Percentiles rank a stretch among this genome's conserved stretches.
These are phyloP conservation scores for Leersia perrieri DNA, from an alignment of 176 grass and related monocot genomes.

Conservation along the genomic window DNA sequence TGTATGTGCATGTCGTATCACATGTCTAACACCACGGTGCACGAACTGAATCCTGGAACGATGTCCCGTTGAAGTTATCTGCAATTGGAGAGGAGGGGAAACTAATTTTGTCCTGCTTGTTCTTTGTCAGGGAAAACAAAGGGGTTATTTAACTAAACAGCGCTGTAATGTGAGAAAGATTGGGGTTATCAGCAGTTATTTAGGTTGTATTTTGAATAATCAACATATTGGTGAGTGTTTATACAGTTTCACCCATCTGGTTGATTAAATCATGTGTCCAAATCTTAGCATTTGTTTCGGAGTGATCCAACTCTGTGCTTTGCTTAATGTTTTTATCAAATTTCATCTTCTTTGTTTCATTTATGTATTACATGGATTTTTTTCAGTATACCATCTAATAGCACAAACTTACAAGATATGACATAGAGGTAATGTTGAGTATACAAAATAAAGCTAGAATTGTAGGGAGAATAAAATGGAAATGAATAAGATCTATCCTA, in stretches of 20 bases:
- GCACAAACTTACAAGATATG: neutral
- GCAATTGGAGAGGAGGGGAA: neutral
- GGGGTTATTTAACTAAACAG: neutral
- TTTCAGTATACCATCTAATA: neutral
- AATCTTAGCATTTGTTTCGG: neutral
- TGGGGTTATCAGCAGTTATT: neutral
- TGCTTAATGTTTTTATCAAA: conserved; percentile 9
- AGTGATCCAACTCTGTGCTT: neutral
- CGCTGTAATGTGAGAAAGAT: neutral
- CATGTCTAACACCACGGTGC: conserved; percentile 35
- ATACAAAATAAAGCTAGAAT: conserved; percentile 5
- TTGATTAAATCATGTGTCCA: neutral
- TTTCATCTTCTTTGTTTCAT: neutral
- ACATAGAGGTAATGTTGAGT: neutral
- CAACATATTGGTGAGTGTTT: neutral
- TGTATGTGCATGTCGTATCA: conserved; percentile 42
- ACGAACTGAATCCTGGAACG: conserved; percentile 37
- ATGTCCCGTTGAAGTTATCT: conserved; percentile 19
- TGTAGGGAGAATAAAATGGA: neutral
- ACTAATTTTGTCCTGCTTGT: conserved; percentile 1
- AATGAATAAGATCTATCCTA: conserved; percentile 37
- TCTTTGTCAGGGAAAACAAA: conserved; percentile 18
- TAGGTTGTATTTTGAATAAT: neutral
- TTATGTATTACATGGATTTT: neutral
- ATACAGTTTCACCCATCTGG: neutral